Percentiles rank a stretch among this genome's conserved stretches.
Evolutionary conservation across 805 yeast species (phyloP).

Genomic region (Pichia nakasei): DNA sequence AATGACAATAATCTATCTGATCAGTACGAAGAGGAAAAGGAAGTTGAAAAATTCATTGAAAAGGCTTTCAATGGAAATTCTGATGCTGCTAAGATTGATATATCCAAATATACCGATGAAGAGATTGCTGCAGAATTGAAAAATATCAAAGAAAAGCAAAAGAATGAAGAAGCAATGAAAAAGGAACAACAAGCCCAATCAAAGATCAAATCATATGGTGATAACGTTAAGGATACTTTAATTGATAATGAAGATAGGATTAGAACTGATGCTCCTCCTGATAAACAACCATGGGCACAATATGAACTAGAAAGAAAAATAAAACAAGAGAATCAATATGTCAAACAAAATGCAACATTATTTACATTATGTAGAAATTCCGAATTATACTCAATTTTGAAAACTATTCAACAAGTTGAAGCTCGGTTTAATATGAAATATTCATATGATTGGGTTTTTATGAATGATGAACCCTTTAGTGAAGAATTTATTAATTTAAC

Average conservation of each 20-base stretch:
- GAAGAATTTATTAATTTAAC: constrained; percentile 33
- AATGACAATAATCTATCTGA: background rate
- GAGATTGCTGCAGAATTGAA: constrained; percentile 11
- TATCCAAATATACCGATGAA: constrained; percentile 11
- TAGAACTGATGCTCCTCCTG: constrained; percentile 9
- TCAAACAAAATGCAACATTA: constrained; percentile 51
- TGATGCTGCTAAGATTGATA: background rate
- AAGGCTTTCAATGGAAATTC: background rate
- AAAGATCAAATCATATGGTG: background rate
- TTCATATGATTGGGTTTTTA: constrained; percentile 39
- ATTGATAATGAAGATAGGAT: constrained; percentile 6
- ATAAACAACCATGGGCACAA: constrained; percentile 7
- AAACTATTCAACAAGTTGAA: constrained; percentile 32
- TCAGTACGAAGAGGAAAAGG: constrained; percentile 2
- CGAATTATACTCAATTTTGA: constrained; percentile 33
- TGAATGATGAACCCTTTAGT: constrained; percentile 41
- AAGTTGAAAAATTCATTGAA: constrained; percentile 4
- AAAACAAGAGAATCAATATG: background rate
- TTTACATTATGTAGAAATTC: constrained; percentile 37
- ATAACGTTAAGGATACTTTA: constrained; percentile 4
- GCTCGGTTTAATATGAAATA: constrained; percentile 31
- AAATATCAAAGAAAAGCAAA: constrained; percentile 4
- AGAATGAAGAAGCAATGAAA: background rate
- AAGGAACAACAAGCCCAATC: background rate
- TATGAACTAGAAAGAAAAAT: constrained; percentile 11